Base-by-base conservation (phyloP, 2,329 filamentous ascomycete species). In the Colletotrichum truncatum region DNA sequence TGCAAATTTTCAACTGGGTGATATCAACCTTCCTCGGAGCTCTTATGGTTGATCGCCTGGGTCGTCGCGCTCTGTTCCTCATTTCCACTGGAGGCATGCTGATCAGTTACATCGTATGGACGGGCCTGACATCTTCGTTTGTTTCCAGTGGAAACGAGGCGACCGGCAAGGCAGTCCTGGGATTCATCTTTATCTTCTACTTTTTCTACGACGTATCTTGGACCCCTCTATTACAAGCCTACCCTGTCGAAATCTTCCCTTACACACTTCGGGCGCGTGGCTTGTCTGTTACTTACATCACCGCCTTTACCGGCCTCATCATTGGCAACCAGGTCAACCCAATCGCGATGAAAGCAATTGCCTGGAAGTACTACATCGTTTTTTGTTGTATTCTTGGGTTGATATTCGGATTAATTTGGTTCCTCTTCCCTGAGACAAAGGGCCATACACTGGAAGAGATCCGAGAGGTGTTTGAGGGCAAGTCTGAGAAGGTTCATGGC, bases 51-150 rank as follows among this genome's bases (percentile, higher is more conserved):
- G 83, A 85, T 69, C 78, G 73, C 12, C 71, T 70, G 6, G 67
- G 67, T 23, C 62, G 68, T 14, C 45, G 83, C 61, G 84, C 82
- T 67, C 76, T 83, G 1, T 75, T 85, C n/a, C 78, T 85, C 48
- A 75, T 77, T 36, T 77, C 75, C 6, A 77, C 77, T 8, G 70
- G 64, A 16, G 70, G 69, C 8, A 67, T 74, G 21, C 70, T 49
- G 18, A 69, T 70, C 16, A 67, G 70, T 4, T 69, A 75, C 9
- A 70, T 73, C 16, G 70, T 73, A 45, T 73, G 72, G 45, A 70
- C 72, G 2, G 72, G 71, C 8, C 30, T 62, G 8, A 62, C 58
- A 3, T 55, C 51, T 18, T 32, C 46, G 7, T 59, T 58, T 4
- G 60, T 58, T 11, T 32, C 34, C 14, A 51, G 41, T 12, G 34